Conservation (phyloP, 768 basidiomycete genomes). For the Phanerochaete carnosa region DNA sequence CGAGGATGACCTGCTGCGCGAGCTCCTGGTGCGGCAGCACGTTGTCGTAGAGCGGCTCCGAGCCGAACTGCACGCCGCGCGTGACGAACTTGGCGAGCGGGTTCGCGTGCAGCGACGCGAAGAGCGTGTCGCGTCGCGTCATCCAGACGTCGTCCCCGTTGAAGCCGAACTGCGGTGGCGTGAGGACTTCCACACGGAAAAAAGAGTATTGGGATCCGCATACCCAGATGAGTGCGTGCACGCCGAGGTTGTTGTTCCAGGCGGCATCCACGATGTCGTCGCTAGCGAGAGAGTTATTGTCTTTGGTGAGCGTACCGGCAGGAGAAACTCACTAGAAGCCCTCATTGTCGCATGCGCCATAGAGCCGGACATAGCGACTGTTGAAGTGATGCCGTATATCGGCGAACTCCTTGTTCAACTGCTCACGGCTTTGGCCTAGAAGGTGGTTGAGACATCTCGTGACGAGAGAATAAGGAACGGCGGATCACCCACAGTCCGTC, state of each 20-base stretch:
- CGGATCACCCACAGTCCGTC: constrained; percentile 10
- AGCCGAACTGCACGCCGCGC: constrained; percentile 66
- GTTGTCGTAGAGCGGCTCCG: constrained; percentile 62
- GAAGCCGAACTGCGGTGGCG: constrained; percentile 32
- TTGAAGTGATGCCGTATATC: constrained; percentile 56
- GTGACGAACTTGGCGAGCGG: constrained; percentile 63
- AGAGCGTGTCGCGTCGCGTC: constrained; percentile 48
- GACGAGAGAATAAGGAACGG: not conserved
- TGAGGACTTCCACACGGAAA: not conserved
- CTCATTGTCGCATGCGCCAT: constrained; percentile 35
- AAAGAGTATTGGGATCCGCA: constrained; percentile 12
- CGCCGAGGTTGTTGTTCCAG: constrained; percentile 60
- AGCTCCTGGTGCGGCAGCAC: constrained; percentile 49
- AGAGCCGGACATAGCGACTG: constrained; percentile 58
- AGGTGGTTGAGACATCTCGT: not conserved
- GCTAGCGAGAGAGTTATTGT: constrained; percentile 23
- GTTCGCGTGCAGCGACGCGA: constrained; percentile 53
- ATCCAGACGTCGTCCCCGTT: constrained; percentile 45
- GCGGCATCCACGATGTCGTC: constrained; percentile 65
- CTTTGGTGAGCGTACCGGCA: not conserved
- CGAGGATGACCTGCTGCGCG: constrained; percentile 45
- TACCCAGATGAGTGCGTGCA: constrained; percentile 74
- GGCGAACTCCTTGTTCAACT: constrained; percentile 51
- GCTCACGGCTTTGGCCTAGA: constrained; percentile 52
- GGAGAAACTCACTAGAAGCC: constrained; percentile 34